These are phyloP conservation scores for Populus hybrid DNA, from an alignment of 441 rosid genomes.

Conservation along the genomic window DNA sequence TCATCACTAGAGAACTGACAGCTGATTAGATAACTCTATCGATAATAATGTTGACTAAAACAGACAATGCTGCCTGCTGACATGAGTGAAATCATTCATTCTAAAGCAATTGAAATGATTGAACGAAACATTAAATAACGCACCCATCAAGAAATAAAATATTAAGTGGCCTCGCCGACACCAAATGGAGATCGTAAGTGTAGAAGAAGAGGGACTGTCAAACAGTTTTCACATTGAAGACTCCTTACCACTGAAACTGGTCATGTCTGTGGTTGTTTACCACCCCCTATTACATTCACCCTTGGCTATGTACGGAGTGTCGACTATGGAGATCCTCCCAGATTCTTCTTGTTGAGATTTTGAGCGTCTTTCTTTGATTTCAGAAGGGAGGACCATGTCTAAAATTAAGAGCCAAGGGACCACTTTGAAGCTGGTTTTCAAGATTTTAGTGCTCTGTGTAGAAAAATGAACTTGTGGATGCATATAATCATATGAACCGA, in stretches of 20 bases:
- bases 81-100: not conserved
- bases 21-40: not conserved
- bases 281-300: too few species aligned
- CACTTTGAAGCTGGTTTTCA: not conserved
- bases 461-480: too few species aligned
- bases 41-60: not conserved
- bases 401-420: not conserved
- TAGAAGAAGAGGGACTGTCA: too few species aligned
- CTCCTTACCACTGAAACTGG: not conserved
- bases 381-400: not conserved
- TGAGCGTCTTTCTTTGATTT: too few species aligned
- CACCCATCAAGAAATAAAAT: not conserved
- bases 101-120: not conserved
- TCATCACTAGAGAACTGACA: not conserved
- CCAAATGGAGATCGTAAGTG: too few species aligned
- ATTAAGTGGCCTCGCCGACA: not conserved
- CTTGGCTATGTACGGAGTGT: too few species aligned
- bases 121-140: not conserved
- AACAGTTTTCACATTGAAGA: not conserved
- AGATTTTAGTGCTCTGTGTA: not conserved
- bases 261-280: too few species aligned
- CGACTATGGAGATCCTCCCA: too few species aligned
- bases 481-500: too few species aligned
- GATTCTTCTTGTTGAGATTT: too few species aligned
- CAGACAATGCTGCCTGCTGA: not conserved